Percentiles rank a stretch among this genome's conserved stretches.
phyloP scores from a whole-genome alignment of 441 rosid species.

The Codiaeum variegatum region DNA sequence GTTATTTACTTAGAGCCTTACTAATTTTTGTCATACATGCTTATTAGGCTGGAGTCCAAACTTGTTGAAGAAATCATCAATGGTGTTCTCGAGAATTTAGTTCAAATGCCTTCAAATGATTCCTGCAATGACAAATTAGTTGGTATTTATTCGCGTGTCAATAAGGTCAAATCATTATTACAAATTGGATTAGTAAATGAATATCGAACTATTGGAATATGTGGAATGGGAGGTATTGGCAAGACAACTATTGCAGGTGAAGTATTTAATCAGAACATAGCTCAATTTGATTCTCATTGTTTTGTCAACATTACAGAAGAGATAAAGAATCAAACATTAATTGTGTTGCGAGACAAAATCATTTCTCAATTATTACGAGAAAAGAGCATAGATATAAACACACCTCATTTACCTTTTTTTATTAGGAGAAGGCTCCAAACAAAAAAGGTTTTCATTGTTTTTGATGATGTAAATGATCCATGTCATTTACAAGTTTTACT shows the following conservation, averaged over 20 bases:
- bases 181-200: not conserved
- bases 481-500: not conserved
- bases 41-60: not conserved
- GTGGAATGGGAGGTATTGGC: not conserved
- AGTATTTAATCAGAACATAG: no score
- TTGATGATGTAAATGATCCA: not conserved
- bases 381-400: not conserved
- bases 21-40: not conserved
- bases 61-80: not conserved
- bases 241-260: no score
- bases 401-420: not conserved
- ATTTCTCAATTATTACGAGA: not conserved
- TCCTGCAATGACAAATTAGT: not conserved
- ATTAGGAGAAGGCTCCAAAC: not conserved
- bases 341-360: not conserved
- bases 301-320: not conserved
- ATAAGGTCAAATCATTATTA: not conserved
- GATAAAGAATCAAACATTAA: not conserved
- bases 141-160: not conserved
- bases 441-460: not conserved
- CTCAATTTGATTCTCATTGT: not conserved
- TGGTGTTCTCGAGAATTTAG: not conserved
- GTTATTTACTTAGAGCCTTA: no score
- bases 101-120: not conserved
- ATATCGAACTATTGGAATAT: not conserved